Conservation (phyloP, 352 stramenopile genomes). For the Pythium angustatum region DNA sequence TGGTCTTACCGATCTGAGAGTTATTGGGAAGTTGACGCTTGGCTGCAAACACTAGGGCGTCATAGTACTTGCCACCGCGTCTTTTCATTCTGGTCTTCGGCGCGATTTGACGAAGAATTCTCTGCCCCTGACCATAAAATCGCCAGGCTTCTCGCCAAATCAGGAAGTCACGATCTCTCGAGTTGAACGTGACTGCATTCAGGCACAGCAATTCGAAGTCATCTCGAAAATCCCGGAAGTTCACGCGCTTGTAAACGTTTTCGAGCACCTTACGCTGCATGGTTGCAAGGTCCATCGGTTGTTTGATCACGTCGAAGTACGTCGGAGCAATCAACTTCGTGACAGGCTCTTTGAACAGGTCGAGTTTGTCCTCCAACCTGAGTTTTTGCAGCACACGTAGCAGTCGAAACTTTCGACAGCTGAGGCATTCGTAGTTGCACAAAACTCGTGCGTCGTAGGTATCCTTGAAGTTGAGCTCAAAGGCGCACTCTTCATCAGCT, state of each 20-base stretch:
- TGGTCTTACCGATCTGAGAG: conserved; percentile 56
- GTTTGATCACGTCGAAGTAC: conserved; percentile 93
- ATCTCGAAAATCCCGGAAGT: conserved; percentile 81
- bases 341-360: conserved; percentile 94
- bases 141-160: conserved; percentile 93
- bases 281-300: conserved; percentile 92
- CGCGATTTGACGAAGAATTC: conserved; percentile 67
- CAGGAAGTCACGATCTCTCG: conserved; percentile 80
- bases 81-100: conserved; percentile 81
- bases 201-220: conserved; percentile 96
- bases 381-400: conserved; percentile 67
- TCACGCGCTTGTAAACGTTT: conserved; percentile 66
- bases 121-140: conserved; percentile 87
- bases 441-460: conserved; percentile 68
- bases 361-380: conserved; percentile 74
- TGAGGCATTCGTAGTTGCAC: conserved; percentile 86
- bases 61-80: conserved; percentile 66
- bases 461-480: conserved; percentile 55
- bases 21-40: conserved; percentile 85
- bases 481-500: conserved; percentile 67
- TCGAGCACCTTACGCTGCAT: conserved; percentile 81
- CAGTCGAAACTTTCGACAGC: conserved; percentile 76
- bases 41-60: conserved; percentile 66
- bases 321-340: conserved; percentile 91
- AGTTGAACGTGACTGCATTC: conserved; percentile 97